Evolutionary conservation across 1,139 yeast genomes (phyloP).

Genomic region (Geotrichum candidum): DNA sequence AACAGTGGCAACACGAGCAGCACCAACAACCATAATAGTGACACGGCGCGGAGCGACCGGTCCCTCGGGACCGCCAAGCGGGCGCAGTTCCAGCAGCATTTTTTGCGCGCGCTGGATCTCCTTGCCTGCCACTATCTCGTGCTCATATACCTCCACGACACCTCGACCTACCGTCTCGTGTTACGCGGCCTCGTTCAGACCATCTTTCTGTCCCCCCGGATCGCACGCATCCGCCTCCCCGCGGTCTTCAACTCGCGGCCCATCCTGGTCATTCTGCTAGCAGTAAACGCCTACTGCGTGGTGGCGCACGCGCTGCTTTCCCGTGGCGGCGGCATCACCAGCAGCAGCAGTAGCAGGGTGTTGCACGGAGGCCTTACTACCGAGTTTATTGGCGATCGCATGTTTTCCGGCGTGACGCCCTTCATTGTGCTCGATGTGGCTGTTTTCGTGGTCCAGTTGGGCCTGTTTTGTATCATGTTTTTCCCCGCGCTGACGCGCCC

Average conservation of each 20-base stretch:
- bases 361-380: constrained; percentile 35
- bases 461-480: constrained; percentile 24
- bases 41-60: background rate
- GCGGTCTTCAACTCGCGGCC: constrained; percentile 23
- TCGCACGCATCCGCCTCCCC: constrained; percentile 21
- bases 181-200: constrained; percentile 25
- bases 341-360: constrained; percentile 16
- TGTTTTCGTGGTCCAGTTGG: constrained; percentile 24
- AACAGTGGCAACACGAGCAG: background rate
- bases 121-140: constrained; percentile 16
- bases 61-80: background rate
- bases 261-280: constrained; percentile 22
- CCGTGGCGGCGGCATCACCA: constrained; percentile 14
- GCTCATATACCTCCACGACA: constrained; percentile 14
- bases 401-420: constrained; percentile 22
- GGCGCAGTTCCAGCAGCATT: constrained; percentile 24
- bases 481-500: background rate
- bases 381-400: constrained; percentile 33
- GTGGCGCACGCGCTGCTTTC: constrained; percentile 16
- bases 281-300: constrained; percentile 22
- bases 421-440: constrained; percentile 26
- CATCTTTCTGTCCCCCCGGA: constrained; percentile 25
- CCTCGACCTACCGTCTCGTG: constrained; percentile 24
- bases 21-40: background rate
- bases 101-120: constrained; percentile 23